Percentiles rank a stretch among this genome's conserved stretches.
These are phyloP conservation scores for Cercospora sp. DNA, from an alignment of 2,329 filamentous ascomycete species.

Conservation along the genomic window DNA sequence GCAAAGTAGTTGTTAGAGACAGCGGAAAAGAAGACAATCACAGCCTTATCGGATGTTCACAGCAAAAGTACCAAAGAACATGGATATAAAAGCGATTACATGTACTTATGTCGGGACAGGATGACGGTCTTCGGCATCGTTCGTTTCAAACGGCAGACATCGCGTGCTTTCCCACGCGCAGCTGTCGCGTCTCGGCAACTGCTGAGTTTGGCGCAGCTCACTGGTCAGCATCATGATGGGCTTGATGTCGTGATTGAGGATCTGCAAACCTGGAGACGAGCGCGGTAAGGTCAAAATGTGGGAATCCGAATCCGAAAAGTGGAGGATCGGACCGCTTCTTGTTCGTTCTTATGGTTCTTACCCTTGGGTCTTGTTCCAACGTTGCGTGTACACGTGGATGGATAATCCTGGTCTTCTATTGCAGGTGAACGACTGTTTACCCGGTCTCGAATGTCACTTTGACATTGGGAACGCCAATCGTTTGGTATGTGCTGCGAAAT, in stretches of 20 bases:
- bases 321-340: slow-evolving; percentile 13
- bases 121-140: slow-evolving; percentile 10
- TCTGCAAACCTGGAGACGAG: slow-evolving; percentile 11
- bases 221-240: slow-evolving; percentile 8
- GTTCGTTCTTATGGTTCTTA: not conserved
- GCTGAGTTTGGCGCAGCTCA: not conserved
- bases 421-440: not conserved
- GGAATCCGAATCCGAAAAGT: not conserved
- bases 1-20: no score
- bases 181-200: not conserved
- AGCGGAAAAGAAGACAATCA: no score
- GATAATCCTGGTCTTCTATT: not conserved
- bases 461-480: not conserved
- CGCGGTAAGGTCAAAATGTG: slow-evolving; percentile 6
- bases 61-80: not conserved
- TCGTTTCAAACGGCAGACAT: not conserved
- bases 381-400: not conserved
- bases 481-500: not conserved
- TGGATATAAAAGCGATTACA: not conserved
- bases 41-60: not conserved
- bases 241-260: slow-evolving; percentile 27
- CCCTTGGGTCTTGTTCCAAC: not conserved
- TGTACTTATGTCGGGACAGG: not conserved
- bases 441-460: no score
- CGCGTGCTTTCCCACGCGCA: slow-evolving; percentile 13